A percentile compares a stretch with the other conserved stretches of the same genome.
These are phyloP conservation scores for Polygonum maritimum DNA, from an alignment of 148 eudicot genomes.

Conservation along the genomic window DNA sequence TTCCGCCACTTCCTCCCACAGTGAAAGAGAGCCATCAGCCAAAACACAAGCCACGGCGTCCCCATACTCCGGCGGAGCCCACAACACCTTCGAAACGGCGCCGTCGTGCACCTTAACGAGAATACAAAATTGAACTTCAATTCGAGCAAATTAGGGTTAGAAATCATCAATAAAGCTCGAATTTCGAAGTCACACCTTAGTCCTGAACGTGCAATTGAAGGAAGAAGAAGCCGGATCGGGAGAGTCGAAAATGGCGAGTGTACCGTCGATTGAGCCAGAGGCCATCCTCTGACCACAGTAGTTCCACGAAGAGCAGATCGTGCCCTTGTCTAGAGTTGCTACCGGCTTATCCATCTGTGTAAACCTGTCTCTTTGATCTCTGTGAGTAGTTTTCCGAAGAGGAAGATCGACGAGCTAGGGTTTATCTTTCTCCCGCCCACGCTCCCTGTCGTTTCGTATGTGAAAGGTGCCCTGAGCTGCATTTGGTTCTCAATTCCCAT, in stretches of 20 bases:
- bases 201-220: slow-evolving; percentile 34
- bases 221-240: slow-evolving; percentile 56
- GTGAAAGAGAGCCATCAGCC: slow-evolving; percentile 63
- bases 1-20: slow-evolving; percentile 86
- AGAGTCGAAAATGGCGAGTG: slow-evolving; percentile 54
- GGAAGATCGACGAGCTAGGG: slow-evolving; percentile 1
- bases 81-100: slow-evolving; percentile 61
- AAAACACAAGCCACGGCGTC: slow-evolving; percentile 76
- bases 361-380: slow-evolving; percentile 8
- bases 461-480: background rate
- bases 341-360: slow-evolving; percentile 45
- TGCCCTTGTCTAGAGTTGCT: slow-evolving; percentile 50
- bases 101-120: slow-evolving; percentile 36
- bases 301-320: slow-evolving; percentile 70
- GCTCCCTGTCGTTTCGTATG: background rate
- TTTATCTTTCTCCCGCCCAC: slow-evolving; percentile 7
- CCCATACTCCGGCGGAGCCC: slow-evolving; percentile 92
- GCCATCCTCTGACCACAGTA: slow-evolving; percentile 64
- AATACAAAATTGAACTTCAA: slow-evolving; percentile 7
- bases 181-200: slow-evolving; percentile 29
- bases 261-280: slow-evolving; percentile 47
- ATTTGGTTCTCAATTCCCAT: too few relatives aligned
- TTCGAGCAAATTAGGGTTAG: background rate
- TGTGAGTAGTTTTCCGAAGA: background rate
- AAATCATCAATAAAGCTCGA: background rate